A percentile compares a stretch with the other conserved stretches of the same genome.
Conservation (phyloP, 2,329 filamentous ascomycete species). For the Pseudogymnoascus pannorum region DNA sequence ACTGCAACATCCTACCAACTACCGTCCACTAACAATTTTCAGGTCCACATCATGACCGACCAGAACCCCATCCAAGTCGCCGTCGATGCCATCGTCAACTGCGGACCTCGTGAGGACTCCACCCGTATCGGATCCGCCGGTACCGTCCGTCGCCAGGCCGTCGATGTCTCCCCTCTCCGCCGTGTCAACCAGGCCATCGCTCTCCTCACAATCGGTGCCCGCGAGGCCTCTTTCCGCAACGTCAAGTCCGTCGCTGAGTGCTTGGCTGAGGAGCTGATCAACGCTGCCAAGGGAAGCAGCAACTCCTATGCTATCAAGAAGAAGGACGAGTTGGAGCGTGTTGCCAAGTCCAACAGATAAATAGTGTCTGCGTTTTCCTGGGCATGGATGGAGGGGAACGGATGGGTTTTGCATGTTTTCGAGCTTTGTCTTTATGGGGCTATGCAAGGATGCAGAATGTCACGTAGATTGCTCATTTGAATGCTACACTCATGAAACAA, state of each 20-base stretch:
- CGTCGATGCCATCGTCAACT: constrained; percentile 99
- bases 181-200: constrained; percentile 99
- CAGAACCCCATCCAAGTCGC: constrained; percentile 99
- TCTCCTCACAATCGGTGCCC: constrained; percentile 96
- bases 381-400: constrained; percentile 20
- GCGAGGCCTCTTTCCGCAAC: constrained; percentile 99
- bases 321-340: constrained; percentile 99
- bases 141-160: constrained; percentile 99
- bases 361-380: constrained; percentile 33
- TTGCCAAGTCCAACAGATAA: constrained; percentile 99
- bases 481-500: constrained; percentile 19
- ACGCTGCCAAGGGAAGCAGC: constrained; percentile 99
- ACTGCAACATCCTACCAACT: constrained; percentile 11
- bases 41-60: constrained; percentile 99
- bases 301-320: constrained; percentile 99
- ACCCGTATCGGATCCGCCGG: constrained; percentile 99
- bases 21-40: constrained; percentile 22
- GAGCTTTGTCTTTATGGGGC: constrained; percentile 26
- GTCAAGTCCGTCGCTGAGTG: constrained; percentile 99
- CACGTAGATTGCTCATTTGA: constrained; percentile 26
- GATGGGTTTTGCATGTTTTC: constrained; percentile 18
- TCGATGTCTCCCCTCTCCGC: constrained; percentile 99
- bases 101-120: constrained; percentile 98
- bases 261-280: constrained; percentile 99
- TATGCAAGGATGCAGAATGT: constrained; percentile 28